Conservation (phyloP, 2,329 filamentous ascomycete species). For the Samsoniella hepiali region DNA sequence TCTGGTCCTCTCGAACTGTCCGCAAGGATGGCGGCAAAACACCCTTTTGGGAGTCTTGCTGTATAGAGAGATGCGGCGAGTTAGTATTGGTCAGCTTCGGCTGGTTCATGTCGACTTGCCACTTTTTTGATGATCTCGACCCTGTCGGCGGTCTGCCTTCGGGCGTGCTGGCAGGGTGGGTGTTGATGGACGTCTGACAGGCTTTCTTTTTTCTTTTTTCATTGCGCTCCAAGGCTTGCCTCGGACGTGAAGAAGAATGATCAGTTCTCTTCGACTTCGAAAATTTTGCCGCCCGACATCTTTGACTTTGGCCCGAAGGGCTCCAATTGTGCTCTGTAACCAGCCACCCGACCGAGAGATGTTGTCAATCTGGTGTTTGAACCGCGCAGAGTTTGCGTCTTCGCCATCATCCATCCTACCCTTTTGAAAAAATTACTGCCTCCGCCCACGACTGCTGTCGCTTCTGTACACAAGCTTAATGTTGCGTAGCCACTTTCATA, state of each 20-base stretch:
- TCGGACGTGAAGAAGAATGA: conserved; percentile 50
- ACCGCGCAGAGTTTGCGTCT: not conserved
- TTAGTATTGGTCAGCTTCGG: conserved; percentile 40
- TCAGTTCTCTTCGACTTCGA: not conserved
- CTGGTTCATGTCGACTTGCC: conserved; percentile 18
- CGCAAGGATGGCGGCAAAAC: conserved; percentile 56
- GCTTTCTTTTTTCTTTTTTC: conserved; percentile 54
- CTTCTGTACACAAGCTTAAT: conserved; percentile 34
- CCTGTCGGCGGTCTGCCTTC: conserved; percentile 68
- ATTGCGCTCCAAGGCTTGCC: conserved; percentile 48
- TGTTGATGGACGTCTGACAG: conserved; percentile 90
- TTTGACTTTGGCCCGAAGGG: too few relatives aligned
- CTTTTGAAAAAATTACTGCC: conserved; percentile 30
- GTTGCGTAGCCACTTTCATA: conserved; percentile 35
- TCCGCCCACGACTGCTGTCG: conserved; percentile 31
- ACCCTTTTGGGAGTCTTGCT: conserved; percentile 36
- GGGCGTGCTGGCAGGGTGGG: conserved; percentile 76
- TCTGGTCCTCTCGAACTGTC: conserved; percentile 57
- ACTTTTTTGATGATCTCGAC: conserved; percentile 80
- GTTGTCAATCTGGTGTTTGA: too few relatives aligned
- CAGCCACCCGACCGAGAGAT: too few relatives aligned
- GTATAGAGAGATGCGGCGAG: conserved; percentile 64
- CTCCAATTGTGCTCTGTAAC: too few relatives aligned
- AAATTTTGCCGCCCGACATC: too few relatives aligned
- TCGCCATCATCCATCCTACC: conserved; percentile 30